Evolutionary conservation across 331 rosid genomes (phyloP).

Genomic region (Acacia pycnantha): DNA sequence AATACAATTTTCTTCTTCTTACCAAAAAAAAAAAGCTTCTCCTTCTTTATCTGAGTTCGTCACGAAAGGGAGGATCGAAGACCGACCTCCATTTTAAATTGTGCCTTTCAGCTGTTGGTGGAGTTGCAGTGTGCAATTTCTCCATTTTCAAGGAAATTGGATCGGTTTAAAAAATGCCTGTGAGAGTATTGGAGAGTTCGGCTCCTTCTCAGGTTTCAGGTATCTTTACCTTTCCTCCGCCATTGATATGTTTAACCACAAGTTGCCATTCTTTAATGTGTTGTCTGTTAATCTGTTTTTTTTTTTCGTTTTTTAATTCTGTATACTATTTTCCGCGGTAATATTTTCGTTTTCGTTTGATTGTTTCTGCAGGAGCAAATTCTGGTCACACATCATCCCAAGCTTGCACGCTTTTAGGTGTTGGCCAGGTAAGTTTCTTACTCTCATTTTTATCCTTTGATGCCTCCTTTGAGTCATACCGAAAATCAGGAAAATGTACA

Average conservation of each 20-base stretch:
- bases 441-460: constrained; percentile 1
- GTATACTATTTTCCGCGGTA: neutral
- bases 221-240: neutral
- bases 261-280: neutral
- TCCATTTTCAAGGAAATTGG: neutral
- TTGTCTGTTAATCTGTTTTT: neutral
- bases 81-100: neutral
- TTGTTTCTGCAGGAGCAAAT: constrained; percentile 34
- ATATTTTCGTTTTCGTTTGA: constrained; percentile 20
- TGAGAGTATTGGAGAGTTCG: constrained; percentile 38
- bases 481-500: neutral
- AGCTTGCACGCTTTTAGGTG: constrained; percentile 40
- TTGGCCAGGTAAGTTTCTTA: constrained; percentile 40
- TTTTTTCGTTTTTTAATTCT: neutral
- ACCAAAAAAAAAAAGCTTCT: neutral
- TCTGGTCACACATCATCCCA: constrained; percentile 40
- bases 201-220: constrained; percentile 44
- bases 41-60: neutral
- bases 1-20: neutral
- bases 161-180: constrained; percentile 34
- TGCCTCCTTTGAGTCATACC: neutral
- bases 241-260: neutral
- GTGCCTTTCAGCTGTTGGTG: neutral
- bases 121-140: neutral
- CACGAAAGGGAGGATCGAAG: neutral